Percentiles rank a stretch among this genome's conserved stretches.
Conservation (phyloP, 1,139 yeast species). For the Debaryomyces nepalensis region DNA sequence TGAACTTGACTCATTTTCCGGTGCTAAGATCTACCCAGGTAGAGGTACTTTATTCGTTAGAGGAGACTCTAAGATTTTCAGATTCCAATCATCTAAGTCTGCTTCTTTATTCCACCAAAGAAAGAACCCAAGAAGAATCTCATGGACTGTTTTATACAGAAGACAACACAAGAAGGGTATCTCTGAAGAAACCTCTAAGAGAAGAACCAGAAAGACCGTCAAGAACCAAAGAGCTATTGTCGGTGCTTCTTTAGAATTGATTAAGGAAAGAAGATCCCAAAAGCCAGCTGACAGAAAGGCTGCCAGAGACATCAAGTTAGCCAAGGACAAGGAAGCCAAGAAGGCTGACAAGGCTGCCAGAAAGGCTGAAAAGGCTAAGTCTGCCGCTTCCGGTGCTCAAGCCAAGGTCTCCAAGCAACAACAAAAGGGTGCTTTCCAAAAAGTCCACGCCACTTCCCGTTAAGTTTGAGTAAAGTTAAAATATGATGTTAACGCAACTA, state of each 20-base stretch:
- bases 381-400: constrained; percentile 73
- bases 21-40: constrained; percentile 99
- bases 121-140: constrained; percentile 99
- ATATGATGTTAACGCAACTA: constrained; percentile 4
- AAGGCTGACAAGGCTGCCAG: constrained; percentile 91
- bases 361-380: constrained; percentile 92
- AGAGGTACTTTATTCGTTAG: constrained; percentile 99
- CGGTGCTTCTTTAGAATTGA: constrained; percentile 98
- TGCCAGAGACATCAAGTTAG: constrained; percentile 89
- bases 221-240: constrained; percentile 99
- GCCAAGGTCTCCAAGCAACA: constrained; percentile 77
- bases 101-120: constrained; percentile 99
- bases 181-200: constrained; percentile 97
- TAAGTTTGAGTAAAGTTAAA: constrained; percentile 41
- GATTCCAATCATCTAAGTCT: constrained; percentile 98
- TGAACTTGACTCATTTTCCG: constrained; percentile 99
- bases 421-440: constrained; percentile 94
- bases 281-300: constrained; percentile 99
- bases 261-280: constrained; percentile 95
- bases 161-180: constrained; percentile 99
- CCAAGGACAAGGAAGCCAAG: constrained; percentile 94
- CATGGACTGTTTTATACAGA: constrained; percentile 99
- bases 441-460: constrained; percentile 96
- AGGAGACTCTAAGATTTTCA: constrained; percentile 99
- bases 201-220: constrained; percentile 96